phyloP scores from a whole-genome alignment of 352 stramenopile genomes.

The Globisporangium okanoganense region DNA sequence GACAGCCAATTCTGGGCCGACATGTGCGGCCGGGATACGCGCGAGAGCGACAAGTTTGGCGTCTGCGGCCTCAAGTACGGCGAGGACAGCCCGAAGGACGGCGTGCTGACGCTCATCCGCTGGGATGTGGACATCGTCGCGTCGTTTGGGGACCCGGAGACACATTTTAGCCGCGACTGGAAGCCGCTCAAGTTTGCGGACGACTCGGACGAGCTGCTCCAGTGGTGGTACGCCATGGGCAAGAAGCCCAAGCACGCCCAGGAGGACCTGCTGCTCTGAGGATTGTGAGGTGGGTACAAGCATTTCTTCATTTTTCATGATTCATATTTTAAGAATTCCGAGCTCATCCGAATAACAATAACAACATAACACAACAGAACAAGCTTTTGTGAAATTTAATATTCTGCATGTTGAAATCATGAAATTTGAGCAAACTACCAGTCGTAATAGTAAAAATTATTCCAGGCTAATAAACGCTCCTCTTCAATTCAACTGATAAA shows the following conservation, averaged over 20 bases:
- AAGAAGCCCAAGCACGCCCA: conserved; percentile 9
- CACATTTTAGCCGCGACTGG: conserved; percentile 18
- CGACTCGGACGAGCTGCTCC: conserved; percentile 1
- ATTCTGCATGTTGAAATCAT: too few species aligned
- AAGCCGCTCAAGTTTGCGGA: conserved; percentile 5
- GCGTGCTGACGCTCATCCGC: conserved; percentile 9
- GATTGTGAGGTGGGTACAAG: not conserved
- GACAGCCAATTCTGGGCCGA: conserved; percentile 21
- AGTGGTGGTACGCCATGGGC: conserved; percentile 14
- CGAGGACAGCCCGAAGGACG: conserved; percentile 14
- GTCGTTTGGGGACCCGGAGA: not conserved
- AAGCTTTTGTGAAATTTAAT: too few species aligned
- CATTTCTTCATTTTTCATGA: not conserved
- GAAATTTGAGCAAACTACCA: not conserved
- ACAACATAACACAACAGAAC: too few species aligned
- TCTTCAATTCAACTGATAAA: too few species aligned
- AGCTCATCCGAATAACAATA: too few species aligned
- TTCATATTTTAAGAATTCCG: not conserved
- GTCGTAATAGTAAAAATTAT: too few species aligned
- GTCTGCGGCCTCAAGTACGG: conserved; percentile 14
- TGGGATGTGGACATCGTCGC: conserved; percentile 15
- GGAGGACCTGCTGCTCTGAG: not conserved
- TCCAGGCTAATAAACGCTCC: too few species aligned
- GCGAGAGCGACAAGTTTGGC: conserved; percentile 5
- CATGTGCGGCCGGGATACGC: conserved; percentile 12